These are phyloP conservation scores for Plasmodium berghei DNA, from an alignment of 169 alveolate species.

Conservation along the genomic window DNA sequence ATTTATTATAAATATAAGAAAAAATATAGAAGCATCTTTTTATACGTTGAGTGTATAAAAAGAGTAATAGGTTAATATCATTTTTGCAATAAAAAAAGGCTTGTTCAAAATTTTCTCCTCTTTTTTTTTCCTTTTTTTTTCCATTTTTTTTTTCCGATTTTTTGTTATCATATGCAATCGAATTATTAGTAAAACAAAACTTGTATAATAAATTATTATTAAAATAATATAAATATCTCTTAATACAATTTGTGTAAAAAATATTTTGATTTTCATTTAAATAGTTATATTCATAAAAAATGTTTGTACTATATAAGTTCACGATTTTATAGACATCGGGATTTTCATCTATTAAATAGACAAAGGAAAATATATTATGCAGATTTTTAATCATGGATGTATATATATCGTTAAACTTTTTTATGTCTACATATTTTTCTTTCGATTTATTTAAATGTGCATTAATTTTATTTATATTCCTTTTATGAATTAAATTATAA, in stretches of 20 bases:
- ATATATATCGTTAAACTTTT: conserved; percentile 31
- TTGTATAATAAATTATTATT: conserved; percentile 2
- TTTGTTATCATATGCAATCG: not conserved
- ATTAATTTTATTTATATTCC: conserved; percentile 29
- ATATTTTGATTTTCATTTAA: conserved; percentile 54
- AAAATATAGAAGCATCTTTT: conserved; percentile 41
- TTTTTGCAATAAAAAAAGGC: conserved; percentile 22
- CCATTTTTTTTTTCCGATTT: not conserved
- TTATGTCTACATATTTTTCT: conserved; percentile 26
- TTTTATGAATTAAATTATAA: conserved; percentile 17
- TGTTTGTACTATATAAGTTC: not conserved
- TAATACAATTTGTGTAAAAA: conserved; percentile 22
- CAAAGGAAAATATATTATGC: conserved; percentile 40
- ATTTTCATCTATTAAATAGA: conserved; percentile 3
- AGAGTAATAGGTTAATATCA: conserved; percentile 36
- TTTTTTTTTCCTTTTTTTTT: not conserved
- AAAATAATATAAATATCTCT: conserved; percentile 22
- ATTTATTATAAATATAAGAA: conserved; percentile 38
- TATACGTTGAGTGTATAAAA: conserved; percentile 45
- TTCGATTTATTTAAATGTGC: conserved; percentile 12
- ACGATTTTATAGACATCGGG: conserved; percentile 24
- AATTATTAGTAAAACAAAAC: not conserved
- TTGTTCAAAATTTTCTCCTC: not conserved
- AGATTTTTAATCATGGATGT: conserved; percentile 28
- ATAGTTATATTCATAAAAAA: conserved; percentile 51